Percentiles rank a stretch among this genome's conserved stretches.
Evolutionary conservation across 371 early-diverging fungal species (phyloP).

Genomic region (Mortierella polycephala): DNA sequence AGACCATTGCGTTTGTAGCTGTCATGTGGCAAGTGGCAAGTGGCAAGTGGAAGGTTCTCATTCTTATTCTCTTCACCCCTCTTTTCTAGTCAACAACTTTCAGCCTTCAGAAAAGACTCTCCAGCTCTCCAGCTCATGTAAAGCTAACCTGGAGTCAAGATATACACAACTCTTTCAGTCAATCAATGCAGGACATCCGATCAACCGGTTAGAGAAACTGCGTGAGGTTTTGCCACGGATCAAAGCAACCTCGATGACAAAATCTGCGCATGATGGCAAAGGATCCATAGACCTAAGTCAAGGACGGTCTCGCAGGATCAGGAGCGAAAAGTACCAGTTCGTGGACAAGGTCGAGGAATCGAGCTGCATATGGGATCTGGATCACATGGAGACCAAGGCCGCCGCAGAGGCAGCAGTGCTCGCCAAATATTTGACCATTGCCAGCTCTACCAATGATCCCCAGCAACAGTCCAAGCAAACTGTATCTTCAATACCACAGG

Average conservation of each 20-base stretch:
- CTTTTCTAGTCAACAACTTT: constrained; percentile 15
- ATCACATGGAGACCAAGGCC: constrained; percentile 35
- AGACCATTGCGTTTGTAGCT: not conserved
- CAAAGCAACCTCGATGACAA: constrained; percentile 19
- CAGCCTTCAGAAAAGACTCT: constrained; percentile 48
- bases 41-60: not conserved
- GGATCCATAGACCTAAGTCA: constrained; percentile 17
- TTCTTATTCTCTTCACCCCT: not conserved
- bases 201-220: constrained; percentile 35
- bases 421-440: not conserved
- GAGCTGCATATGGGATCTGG: constrained; percentile 52
- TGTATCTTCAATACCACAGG: not conserved
- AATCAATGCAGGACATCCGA: constrained; percentile 33
- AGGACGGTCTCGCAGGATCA: constrained; percentile 26
- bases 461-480: constrained; percentile 12
- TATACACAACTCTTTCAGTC: constrained; percentile 39
- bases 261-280: constrained; percentile 16
- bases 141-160: constrained; percentile 33
- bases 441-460: constrained; percentile 12
- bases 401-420: constrained; percentile 13
- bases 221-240: constrained; percentile 34
- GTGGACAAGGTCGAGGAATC: constrained; percentile 51
- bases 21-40: no score
- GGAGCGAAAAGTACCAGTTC: constrained; percentile 42
- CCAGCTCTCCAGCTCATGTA: constrained; percentile 36